Percentiles rank a stretch among this genome's conserved stretches.
Conservation (phyloP, 352 stramenopile genomes). For the Pythium volutum region DNA sequence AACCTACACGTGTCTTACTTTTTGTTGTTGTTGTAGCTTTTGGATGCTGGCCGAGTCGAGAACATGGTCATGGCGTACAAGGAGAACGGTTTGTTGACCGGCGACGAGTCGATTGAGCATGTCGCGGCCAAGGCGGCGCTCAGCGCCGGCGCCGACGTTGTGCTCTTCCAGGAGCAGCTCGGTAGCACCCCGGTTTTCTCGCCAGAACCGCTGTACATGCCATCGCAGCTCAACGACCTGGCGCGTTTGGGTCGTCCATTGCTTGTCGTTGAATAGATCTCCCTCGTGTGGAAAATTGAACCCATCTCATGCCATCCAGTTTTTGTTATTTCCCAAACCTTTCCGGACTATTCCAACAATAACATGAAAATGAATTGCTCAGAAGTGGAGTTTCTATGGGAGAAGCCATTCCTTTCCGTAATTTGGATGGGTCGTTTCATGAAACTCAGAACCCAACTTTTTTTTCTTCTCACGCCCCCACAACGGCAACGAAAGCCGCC, state of each 20-base stretch:
- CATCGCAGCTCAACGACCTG: constrained; percentile 40
- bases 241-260: constrained; percentile 28
- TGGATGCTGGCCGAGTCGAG: constrained; percentile 47
- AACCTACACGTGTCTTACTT: neutral
- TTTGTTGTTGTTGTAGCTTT: constrained; percentile 29
- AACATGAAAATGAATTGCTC: neutral
- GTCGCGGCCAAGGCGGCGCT: constrained; percentile 49
- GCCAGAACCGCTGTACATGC: constrained; percentile 36
- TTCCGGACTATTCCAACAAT: neutral
- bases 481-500: constrained; percentile 8
- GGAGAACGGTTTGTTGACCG: constrained; percentile 25
- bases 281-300: neutral
- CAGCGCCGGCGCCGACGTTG: constrained; percentile 55
- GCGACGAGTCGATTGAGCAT: constrained; percentile 40
- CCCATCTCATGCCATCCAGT: neutral
- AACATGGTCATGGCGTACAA: constrained; percentile 38
- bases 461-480: neutral
- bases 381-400: neutral
- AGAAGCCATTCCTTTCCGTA: constrained; percentile 5
- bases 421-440: constrained; percentile 16
- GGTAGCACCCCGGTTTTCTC: constrained; percentile 28
- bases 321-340: neutral
- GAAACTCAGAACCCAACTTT: constrained; percentile 17
- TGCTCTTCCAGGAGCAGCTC: constrained; percentile 63
- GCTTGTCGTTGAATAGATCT: constrained; percentile 33